phyloP scores from a whole-genome alignment of 345 rosid species.

The Dipteronia dyeriana region DNA sequence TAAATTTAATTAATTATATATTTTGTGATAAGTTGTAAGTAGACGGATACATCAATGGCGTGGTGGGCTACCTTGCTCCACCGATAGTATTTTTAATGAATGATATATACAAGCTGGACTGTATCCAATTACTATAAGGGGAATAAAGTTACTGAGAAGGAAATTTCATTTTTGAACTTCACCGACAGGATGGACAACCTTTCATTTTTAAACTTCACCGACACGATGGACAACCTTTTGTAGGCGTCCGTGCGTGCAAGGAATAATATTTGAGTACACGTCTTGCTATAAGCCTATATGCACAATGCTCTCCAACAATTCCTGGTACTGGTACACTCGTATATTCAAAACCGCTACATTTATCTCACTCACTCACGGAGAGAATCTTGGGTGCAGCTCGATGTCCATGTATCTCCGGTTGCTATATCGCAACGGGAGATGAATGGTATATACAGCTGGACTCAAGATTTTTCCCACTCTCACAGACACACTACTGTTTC shows the following conservation, averaged over 20 bases:
- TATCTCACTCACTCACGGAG: neutral
- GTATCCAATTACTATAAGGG: neutral
- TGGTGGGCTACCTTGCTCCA: no score
- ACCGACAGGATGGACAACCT: conserved; percentile 21
- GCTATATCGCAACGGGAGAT: no score
- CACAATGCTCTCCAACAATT: neutral
- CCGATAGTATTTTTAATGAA: no score
- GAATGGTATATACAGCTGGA: no score
- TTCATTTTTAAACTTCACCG: conserved; percentile 2
- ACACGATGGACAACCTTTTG: conserved; percentile 16
- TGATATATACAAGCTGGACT: neutral
- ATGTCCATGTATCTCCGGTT: no score
- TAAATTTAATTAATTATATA: no score
- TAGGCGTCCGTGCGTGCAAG: conserved; percentile 5
- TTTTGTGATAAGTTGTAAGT: neutral
- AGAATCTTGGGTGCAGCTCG: no score
- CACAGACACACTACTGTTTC: neutral
- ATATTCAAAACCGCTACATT: neutral
- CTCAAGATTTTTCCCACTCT: no score
- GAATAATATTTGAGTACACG: conserved; percentile 27
- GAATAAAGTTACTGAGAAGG: neutral
- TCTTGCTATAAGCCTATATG: neutral
- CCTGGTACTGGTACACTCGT: neutral
- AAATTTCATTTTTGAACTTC: neutral
- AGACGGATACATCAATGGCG: no score